Evolutionary conservation across 1,284 basidiomycete genomes (phyloP).

Genomic region (Heliocybe sulcata): DNA sequence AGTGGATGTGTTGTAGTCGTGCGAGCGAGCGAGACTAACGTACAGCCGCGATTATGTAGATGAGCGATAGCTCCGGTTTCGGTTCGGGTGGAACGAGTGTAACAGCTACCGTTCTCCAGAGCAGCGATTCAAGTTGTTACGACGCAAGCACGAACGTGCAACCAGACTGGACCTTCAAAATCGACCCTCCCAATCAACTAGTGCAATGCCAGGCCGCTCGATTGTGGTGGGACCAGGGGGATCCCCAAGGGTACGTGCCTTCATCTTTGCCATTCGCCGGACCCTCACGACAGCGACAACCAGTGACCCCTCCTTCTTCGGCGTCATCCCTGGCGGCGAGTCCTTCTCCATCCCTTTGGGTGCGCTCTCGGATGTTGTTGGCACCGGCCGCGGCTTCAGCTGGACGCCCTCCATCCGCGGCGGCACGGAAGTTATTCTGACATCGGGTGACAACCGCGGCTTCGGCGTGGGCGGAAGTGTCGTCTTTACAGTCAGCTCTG

Average conservation of each 20-base stretch:
- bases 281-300: constrained; percentile 24
- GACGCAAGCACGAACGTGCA: constrained; percentile 37
- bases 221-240: constrained; percentile 50
- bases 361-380: constrained; percentile 26
- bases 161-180: constrained; percentile 52
- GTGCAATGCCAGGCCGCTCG: constrained; percentile 54
- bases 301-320: constrained; percentile 43
- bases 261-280: background rate
- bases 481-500: constrained; percentile 43
- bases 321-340: constrained; percentile 72
- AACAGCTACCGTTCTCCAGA: constrained; percentile 44
- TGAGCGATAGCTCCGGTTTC: constrained; percentile 64
- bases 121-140: constrained; percentile 54
- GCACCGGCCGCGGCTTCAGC: constrained; percentile 54
- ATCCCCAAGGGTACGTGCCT: constrained; percentile 45
- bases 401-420: constrained; percentile 59
- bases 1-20: constrained; percentile 22
- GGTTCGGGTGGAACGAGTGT: constrained; percentile 70
- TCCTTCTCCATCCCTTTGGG: constrained; percentile 57
- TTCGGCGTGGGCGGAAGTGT: constrained; percentile 62
- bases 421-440: constrained; percentile 56
- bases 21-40: background rate
- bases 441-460: constrained; percentile 61
- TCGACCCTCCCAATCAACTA: constrained; percentile 51
- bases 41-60: constrained; percentile 31